phyloP scores from a whole-genome alignment of 202 grass and related monocot species.

The Hordeum pubiflorum region DNA sequence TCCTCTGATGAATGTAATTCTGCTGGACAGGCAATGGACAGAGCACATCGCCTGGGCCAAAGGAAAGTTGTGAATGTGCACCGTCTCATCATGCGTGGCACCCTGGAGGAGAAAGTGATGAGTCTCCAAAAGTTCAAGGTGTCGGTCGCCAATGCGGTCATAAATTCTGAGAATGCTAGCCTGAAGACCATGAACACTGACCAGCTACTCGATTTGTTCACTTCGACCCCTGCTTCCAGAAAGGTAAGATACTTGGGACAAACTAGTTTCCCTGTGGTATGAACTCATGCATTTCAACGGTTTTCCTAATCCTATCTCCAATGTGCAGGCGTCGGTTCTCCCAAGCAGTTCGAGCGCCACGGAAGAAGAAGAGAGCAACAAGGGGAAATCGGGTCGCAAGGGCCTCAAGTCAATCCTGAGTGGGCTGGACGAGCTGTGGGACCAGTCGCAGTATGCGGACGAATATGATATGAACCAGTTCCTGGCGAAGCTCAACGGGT shows the following conservation, averaged over 20 bases:
- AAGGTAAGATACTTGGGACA: constrained; percentile 35
- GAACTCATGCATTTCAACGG: not conserved
- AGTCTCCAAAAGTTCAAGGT: constrained; percentile 94
- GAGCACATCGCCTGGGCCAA: constrained; percentile 91
- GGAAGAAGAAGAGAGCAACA: constrained; percentile 35
- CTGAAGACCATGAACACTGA: constrained; percentile 97
- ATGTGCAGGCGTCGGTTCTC: constrained; percentile 43
- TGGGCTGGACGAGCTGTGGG: constrained; percentile 86
- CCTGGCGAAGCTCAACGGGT: constrained; percentile 73
- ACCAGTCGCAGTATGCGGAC: constrained; percentile 83
- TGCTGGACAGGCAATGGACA: constrained; percentile 84
- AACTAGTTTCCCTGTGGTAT: no score
- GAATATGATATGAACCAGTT: constrained; percentile 88
- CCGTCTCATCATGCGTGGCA: constrained; percentile 93
- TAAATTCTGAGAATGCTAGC: constrained; percentile 95
- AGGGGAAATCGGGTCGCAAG: constrained; percentile 50
- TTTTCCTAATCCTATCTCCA: not conserved
- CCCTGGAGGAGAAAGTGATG: constrained; percentile 98
- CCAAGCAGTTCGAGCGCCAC: constrained; percentile 35
- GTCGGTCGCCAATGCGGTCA: constrained; percentile 82
- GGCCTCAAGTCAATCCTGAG: constrained; percentile 79
- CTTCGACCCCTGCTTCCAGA: constrained; percentile 67
- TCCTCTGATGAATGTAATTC: not conserved
- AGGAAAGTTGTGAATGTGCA: constrained; percentile 95
- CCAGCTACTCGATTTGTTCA: constrained; percentile 91